A percentile compares a stretch with the other conserved stretches of the same genome.
Conservation (phyloP, 2,329 filamentous ascomycete genomes). For the Sporothrix protearum region DNA sequence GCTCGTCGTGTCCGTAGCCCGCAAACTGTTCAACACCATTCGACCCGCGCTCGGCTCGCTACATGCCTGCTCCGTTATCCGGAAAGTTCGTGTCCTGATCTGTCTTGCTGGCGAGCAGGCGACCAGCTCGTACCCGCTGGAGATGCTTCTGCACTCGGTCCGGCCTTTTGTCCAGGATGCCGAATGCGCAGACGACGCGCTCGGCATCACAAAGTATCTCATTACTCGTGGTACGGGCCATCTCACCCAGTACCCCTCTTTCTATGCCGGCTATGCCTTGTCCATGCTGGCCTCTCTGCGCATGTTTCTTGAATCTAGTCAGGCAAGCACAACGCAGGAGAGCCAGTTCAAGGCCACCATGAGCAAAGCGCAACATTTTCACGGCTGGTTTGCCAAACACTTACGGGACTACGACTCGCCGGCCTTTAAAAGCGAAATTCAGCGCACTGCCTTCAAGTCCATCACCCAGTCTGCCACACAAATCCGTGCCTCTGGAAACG, state of each 20-base stretch:
- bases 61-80: slow-evolving; percentile 79
- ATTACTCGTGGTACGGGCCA: slow-evolving; percentile 64
- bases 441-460: slow-evolving; percentile 57
- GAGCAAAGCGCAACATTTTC: slow-evolving; percentile 70
- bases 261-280: slow-evolving; percentile 75
- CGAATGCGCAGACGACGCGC: slow-evolving; percentile 84
- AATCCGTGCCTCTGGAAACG: slow-evolving; percentile 66
- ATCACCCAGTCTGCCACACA: slow-evolving; percentile 67
- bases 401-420: slow-evolving; percentile 60
- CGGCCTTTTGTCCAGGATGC: slow-evolving; percentile 74
- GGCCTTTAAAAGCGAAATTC: slow-evolving; percentile 46
- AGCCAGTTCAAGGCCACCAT: slow-evolving; percentile 75
- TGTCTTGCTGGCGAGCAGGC: slow-evolving; percentile 71
- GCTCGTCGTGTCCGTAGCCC: slow-evolving; percentile 68
- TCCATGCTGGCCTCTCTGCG: slow-evolving; percentile 76
- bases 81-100: slow-evolving; percentile 79
- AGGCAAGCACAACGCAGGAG: slow-evolving; percentile 79
- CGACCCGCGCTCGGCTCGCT: slow-evolving; percentile 80
- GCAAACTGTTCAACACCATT: slow-evolving; percentile 75
- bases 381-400: slow-evolving; percentile 71
- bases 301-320: slow-evolving; percentile 68
- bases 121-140: slow-evolving; percentile 74
- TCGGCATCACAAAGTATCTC: slow-evolving; percentile 83
- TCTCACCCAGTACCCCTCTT: slow-evolving; percentile 64
- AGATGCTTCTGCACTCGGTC: slow-evolving; percentile 83